phyloP scores from a whole-genome alignment of 1,284 basidiomycete species.

The Entoloma clypeatum region DNA sequence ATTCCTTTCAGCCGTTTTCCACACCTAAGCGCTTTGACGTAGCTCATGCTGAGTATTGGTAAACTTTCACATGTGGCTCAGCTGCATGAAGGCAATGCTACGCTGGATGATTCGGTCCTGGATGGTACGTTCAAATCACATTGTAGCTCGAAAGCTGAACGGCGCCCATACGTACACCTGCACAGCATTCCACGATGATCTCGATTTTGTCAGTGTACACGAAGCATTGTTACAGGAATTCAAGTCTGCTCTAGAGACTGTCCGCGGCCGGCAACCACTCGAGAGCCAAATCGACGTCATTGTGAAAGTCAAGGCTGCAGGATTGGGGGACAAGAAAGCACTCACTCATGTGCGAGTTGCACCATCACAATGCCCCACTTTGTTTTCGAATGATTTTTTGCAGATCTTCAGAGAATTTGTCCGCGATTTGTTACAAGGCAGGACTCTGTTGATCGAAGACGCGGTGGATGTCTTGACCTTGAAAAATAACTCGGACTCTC shows the following conservation, averaged over 20 bases:
- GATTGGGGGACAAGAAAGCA: slow-evolving; percentile 43
- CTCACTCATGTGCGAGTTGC: slow-evolving; percentile 38
- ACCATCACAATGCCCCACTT: background rate
- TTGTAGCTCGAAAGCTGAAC: background rate
- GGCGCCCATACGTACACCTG: slow-evolving; percentile 1
- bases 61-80: slow-evolving; percentile 85
- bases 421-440: slow-evolving; percentile 64
- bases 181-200: slow-evolving; percentile 65
- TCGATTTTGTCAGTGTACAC: slow-evolving; percentile 75
- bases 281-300: slow-evolving; percentile 67
- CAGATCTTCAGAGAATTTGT: slow-evolving; percentile 60
- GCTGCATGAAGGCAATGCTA: slow-evolving; percentile 53
- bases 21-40: slow-evolving; percentile 13
- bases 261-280: slow-evolving; percentile 57
- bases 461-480: slow-evolving; percentile 67
- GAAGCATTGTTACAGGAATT: slow-evolving; percentile 60
- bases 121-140: slow-evolving; percentile 43
- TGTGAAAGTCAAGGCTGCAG: slow-evolving; percentile 48
- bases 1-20: background rate
- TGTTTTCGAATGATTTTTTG: background rate
- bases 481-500: slow-evolving; percentile 56
- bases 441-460: slow-evolving; percentile 65
- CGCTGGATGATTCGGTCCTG: slow-evolving; percentile 45
- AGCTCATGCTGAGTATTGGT: slow-evolving; percentile 89
- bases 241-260: slow-evolving; percentile 40